Base-by-base conservation (phyloP, 2,329 filamentous ascomycete species). In the Fusarium longipes region DNA sequence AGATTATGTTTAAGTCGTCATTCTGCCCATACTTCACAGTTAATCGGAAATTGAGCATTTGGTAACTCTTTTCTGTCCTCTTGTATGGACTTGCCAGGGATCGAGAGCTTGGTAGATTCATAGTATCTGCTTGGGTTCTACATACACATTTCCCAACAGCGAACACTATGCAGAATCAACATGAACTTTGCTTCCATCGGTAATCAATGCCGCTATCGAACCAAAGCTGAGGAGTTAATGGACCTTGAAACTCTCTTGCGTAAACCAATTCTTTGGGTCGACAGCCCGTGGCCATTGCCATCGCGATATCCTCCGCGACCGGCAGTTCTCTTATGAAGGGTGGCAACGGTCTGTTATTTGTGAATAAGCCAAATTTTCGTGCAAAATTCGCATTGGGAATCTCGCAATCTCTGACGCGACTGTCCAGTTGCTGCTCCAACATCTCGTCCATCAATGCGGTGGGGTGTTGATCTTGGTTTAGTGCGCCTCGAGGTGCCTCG, bases 301-400 rank as follows among this genome's bases (percentile, higher is more conserved):
- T 77, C 15, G 78, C 79, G 59, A 79, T 81, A 8, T 76, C 77
- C 59, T 82, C 80, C 9, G 80, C 80, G 17, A 79, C 81, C 24
- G 79, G 80, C 68, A 82, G 77, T 33, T 79, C 76, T 43, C 73
- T 74, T 35, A 81, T 70, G 22, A 73, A 73, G 22, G 74, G 64
- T 14, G 80, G 78, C 29, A 82, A 58, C 18, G 73, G 73, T 14
- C 75, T 70, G 8, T 70, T 71, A 32, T 71, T 68, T 5, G 75
- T 74, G 30, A 81, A 73, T 15, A 83, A 62, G 7, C 74, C 74
- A 55, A 79, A 77, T 54, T 83, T 83, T 52, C 81, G 74, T 8
- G 80, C 81, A 63, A 83, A 83, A 43, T 79, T 80, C 14, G 80
- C 79, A 57, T 83, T 80, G 4, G 81, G 81, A 40, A 82, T 76